Evolutionary conservation across 345 rosid species (phyloP).

Genomic region (Carallia pectinifolia): DNA sequence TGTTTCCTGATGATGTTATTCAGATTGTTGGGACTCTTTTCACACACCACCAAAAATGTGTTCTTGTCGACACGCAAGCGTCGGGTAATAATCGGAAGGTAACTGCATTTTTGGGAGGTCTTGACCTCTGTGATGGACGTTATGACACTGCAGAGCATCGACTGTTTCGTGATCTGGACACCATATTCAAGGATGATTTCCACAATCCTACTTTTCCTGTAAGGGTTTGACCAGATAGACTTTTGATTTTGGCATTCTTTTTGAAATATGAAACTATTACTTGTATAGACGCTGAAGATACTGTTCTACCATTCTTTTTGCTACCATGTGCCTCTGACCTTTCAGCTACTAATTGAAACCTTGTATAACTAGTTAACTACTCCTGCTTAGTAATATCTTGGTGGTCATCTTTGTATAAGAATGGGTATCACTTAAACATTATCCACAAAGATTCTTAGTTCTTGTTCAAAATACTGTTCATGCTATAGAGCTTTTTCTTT

Average conservation of each 20-base stretch:
- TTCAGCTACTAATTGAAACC: background rate
- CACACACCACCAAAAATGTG: slow-evolving; percentile 87
- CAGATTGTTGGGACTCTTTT: slow-evolving; percentile 90
- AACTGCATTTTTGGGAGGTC: slow-evolving; percentile 85
- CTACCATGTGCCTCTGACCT: background rate
- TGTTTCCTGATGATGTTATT: slow-evolving; percentile 10
- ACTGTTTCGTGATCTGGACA: slow-evolving; percentile 55
- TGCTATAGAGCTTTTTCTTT: background rate
- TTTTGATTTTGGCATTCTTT: background rate
- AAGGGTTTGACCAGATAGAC: slow-evolving; percentile 36
- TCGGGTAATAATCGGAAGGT: slow-evolving; percentile 61
- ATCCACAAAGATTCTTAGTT: background rate
- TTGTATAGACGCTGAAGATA: background rate
- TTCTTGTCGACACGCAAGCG: slow-evolving; percentile 82
- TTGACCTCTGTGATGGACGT: slow-evolving; percentile 91
- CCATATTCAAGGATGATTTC: slow-evolving; percentile 68
- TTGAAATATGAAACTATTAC: background rate
- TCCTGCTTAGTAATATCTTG: background rate
- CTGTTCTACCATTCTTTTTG: background rate
- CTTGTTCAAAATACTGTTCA: slow-evolving; percentile 10
- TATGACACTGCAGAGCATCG: slow-evolving; percentile 91
- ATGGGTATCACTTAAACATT: background rate
- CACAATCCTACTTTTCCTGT: slow-evolving; percentile 82
- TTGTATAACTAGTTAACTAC: no score
- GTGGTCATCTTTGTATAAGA: background rate